Evolutionary conservation across 768 basidiomycete species (phyloP).

Genomic region (Daedalea quercina): DNA sequence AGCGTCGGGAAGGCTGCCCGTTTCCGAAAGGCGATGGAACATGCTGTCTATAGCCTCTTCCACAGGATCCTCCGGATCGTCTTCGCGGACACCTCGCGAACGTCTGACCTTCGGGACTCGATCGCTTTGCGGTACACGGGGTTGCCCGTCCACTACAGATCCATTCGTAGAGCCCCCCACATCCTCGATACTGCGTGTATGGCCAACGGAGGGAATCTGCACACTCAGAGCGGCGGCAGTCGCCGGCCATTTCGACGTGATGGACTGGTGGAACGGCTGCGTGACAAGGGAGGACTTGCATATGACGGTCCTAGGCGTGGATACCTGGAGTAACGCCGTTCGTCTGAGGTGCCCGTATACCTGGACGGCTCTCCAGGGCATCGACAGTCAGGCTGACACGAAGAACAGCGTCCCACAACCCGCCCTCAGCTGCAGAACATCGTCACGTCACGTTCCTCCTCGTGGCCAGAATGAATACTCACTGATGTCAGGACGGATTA

Average conservation of each 20-base stretch:
- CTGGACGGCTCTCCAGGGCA: constrained; percentile 61
- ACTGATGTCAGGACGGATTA: constrained; percentile 6
- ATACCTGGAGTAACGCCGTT: constrained; percentile 21
- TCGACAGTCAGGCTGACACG: constrained; percentile 51
- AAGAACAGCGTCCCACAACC: constrained; percentile 27
- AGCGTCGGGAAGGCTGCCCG: neutral
- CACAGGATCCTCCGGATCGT: neutral
- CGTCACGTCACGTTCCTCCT: neutral
- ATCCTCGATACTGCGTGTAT: neutral
- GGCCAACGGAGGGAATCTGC: neutral
- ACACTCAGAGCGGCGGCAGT: constrained; percentile 1
- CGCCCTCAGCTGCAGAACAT: constrained; percentile 26
- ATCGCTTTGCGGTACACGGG: neutral
- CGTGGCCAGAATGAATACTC: neutral
- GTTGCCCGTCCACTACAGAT: neutral
- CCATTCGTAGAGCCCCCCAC: neutral
- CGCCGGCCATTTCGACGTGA: constrained; percentile 8
- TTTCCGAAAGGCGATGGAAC: neutral
- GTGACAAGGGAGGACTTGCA: constrained; percentile 8
- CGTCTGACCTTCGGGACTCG: neutral
- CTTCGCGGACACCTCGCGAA: neutral
- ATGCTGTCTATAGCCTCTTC: constrained; percentile 3
- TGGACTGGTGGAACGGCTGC: constrained; percentile 12
- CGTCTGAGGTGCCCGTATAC: constrained; percentile 47
- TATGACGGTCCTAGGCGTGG: constrained; percentile 10